These are phyloP conservation scores for Cryptococcus floricola DNA, from an alignment of 1,284 basidiomycete species.

Conservation along the genomic window DNA sequence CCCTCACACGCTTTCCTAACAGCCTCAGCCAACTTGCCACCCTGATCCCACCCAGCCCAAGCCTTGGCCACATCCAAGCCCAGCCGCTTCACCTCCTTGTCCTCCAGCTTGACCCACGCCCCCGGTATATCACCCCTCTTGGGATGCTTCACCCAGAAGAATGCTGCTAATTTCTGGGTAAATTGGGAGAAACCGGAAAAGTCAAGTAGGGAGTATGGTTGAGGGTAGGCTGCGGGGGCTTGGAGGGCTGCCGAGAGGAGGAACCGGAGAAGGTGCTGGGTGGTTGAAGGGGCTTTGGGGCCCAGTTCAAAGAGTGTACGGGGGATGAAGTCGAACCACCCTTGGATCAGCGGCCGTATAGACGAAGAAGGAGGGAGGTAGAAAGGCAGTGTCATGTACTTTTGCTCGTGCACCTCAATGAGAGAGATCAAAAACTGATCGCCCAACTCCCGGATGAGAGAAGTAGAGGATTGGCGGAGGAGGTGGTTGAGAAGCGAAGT, in stretches of 20 bases:
- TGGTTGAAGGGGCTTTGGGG: slow-evolving; percentile 56
- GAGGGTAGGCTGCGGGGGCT: slow-evolving; percentile 17
- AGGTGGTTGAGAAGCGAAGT: slow-evolving; percentile 33
- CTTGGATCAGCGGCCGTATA: slow-evolving; percentile 11
- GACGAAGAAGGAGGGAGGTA: slow-evolving; percentile 29
- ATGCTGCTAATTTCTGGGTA: slow-evolving; percentile 59
- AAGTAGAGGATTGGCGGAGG: slow-evolving; percentile 47
- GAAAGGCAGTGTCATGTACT: slow-evolving; percentile 37
- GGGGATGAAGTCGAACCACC: slow-evolving; percentile 62
- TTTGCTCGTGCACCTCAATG: slow-evolving; percentile 56
- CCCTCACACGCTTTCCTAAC: slow-evolving; percentile 10
- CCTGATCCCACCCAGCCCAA: slow-evolving; percentile 29
- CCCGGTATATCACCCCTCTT: slow-evolving; percentile 64
- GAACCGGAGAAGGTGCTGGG: slow-evolving; percentile 39
- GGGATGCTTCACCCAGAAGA: slow-evolving; percentile 69
- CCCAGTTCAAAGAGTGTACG: slow-evolving; percentile 79
- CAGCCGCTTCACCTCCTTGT: slow-evolving; percentile 46
- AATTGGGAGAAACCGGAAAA: slow-evolving; percentile 12
- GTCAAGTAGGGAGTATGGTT: slow-evolving; percentile 10
- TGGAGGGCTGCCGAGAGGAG: slow-evolving; percentile 28
- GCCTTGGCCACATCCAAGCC: slow-evolving; percentile 54
- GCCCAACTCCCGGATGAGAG: slow-evolving; percentile 49
- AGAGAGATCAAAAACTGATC: slow-evolving; percentile 69
- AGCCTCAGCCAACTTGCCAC: slow-evolving; percentile 15
- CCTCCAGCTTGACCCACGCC: slow-evolving; percentile 65